These are phyloP conservation scores for Leucocoprinus birnbaumii DNA, from an alignment of 768 basidiomycete species.

Conservation along the genomic window DNA sequence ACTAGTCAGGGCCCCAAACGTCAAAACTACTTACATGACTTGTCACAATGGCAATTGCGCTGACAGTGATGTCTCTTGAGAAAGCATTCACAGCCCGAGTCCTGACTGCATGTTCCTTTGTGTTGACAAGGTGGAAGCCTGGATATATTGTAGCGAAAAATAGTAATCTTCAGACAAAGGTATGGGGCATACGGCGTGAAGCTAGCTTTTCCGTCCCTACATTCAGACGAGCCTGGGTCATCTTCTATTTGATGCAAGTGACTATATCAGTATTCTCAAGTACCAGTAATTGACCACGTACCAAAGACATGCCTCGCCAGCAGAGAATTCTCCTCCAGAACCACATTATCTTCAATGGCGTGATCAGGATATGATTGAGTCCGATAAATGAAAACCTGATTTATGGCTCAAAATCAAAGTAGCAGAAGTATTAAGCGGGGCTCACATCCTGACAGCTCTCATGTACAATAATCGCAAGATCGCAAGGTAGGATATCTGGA, in stretches of 20 bases:
- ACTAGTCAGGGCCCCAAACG: no score
- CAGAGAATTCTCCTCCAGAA: not conserved
- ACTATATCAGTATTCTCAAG: no score
- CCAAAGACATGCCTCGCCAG: not conserved
- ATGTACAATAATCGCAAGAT: conserved; percentile 49
- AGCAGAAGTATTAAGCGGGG: no score
- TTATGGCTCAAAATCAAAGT: not conserved
- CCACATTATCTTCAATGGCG: conserved; percentile 3
- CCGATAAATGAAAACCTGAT: conserved; percentile 26
- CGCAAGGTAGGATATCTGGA: conserved; percentile 48
- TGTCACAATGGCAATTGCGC: conserved; percentile 52
- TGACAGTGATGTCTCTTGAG: conserved; percentile 51
- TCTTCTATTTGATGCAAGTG: not conserved
- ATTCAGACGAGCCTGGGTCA: not conserved
- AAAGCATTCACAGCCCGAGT: conserved; percentile 46
- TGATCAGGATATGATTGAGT: conserved; percentile 15
- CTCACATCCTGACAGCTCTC: conserved; percentile 61
- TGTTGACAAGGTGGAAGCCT: conserved; percentile 56
- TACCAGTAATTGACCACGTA: no score
- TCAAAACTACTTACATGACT: no score
- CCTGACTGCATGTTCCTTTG: conserved; percentile 47
- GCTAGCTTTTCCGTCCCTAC: not conserved
- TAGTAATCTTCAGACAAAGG: not conserved
- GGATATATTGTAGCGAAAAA: not conserved
- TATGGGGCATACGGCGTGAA: conserved; percentile 25